phyloP scores from a whole-genome alignment of 2,329 filamentous ascomycete genomes.

The Thermomyces lanuginosus region DNA sequence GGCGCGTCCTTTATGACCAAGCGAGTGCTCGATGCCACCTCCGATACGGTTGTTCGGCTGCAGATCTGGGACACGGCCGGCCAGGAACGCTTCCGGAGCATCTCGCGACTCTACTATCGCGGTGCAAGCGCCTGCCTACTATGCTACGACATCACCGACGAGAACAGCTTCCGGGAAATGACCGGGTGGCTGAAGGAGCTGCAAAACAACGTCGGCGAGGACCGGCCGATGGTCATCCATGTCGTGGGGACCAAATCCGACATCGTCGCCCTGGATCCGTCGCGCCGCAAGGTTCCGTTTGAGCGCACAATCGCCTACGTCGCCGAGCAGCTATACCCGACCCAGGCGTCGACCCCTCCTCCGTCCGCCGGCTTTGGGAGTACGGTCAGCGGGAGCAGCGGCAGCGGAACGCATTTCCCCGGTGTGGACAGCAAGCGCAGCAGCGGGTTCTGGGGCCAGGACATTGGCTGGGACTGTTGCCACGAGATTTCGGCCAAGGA shows the following conservation, averaged over 20 bases:
- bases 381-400: constrained; percentile 13
- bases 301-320: constrained; percentile 93
- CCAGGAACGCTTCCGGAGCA: constrained; percentile 87
- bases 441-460: constrained; percentile 58
- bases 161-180: constrained; percentile 77
- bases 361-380: constrained; percentile 38
- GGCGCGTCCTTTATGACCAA: constrained; percentile 69
- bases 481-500: constrained; percentile 92
- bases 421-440: constrained; percentile 31
- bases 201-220: constrained; percentile 53
- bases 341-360: constrained; percentile 49
- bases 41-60: constrained; percentile 70
- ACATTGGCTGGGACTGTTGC: constrained; percentile 90
- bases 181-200: constrained; percentile 78
- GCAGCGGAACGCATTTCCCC: too few relatives aligned
- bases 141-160: constrained; percentile 86
- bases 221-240: constrained; percentile 63
- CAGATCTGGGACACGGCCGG: constrained; percentile 96
- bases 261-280: constrained; percentile 70
- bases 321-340: constrained; percentile 72
- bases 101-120: constrained; percentile 89
- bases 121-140: constrained; percentile 86
- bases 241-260: constrained; percentile 93
- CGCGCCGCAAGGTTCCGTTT: constrained; percentile 69
- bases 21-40: constrained; percentile 65